Percentiles rank a stretch among this genome's conserved stretches.
Conservation (phyloP, 2,329 filamentous ascomycete genomes). For the Microcera coccophila region DNA sequence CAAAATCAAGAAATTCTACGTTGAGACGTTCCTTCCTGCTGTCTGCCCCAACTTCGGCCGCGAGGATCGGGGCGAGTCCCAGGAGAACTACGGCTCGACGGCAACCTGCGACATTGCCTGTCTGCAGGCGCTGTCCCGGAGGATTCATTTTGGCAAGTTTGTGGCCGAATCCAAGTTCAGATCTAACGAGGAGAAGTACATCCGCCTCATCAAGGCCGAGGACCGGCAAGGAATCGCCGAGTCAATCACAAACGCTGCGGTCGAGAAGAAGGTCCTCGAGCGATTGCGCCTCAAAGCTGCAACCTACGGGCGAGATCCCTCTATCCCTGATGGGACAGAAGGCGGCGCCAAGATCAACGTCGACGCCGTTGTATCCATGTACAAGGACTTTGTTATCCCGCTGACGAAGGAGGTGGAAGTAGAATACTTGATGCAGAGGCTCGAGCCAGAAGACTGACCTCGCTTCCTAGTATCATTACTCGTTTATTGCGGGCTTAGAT, state of each 20-base stretch:
- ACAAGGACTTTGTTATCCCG: slow-evolving; percentile 89
- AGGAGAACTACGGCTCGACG: slow-evolving; percentile 93
- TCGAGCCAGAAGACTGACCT: slow-evolving; percentile 71
- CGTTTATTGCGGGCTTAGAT: slow-evolving; percentile 53
- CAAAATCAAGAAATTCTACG: slow-evolving; percentile 82
- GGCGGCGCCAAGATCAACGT: slow-evolving; percentile 80
- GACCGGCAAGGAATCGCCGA: slow-evolving; percentile 80
- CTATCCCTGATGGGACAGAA: slow-evolving; percentile 50
- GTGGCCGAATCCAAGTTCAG: slow-evolving; percentile 95
- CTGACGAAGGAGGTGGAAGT: slow-evolving; percentile 98
- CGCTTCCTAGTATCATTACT: slow-evolving; percentile 22
- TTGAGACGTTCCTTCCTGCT: slow-evolving; percentile 74
- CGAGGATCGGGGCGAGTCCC: slow-evolving; percentile 74
- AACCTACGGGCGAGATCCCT: slow-evolving; percentile 90
- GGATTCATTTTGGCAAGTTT: slow-evolving; percentile 98
- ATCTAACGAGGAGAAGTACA: slow-evolving; percentile 76
- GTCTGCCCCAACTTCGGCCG: slow-evolving; percentile 77
- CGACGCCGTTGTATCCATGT: slow-evolving; percentile 86
- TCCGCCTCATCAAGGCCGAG: slow-evolving; percentile 71
- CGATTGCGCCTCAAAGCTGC: slow-evolving; percentile 81
- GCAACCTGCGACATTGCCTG: slow-evolving; percentile 88
- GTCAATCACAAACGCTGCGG: slow-evolving; percentile 83
- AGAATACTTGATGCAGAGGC: slow-evolving; percentile 92
- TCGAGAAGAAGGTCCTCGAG: slow-evolving; percentile 89
- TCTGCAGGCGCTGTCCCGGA: slow-evolving; percentile 81